Conservation (phyloP, 768 basidiomycete genomes). For the Melanogaster broomeanus region DNA sequence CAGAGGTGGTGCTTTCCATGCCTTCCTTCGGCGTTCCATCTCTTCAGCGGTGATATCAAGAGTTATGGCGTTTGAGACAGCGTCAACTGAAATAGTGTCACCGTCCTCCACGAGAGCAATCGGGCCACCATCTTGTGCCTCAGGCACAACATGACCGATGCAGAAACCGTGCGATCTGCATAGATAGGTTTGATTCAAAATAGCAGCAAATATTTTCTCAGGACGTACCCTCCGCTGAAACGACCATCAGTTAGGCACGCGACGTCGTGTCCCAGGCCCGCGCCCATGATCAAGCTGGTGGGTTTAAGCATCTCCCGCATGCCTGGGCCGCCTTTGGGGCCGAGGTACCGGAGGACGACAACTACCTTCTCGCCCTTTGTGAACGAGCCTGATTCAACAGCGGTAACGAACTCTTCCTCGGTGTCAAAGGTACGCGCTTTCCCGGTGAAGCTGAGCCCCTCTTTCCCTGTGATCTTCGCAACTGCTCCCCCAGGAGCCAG, state of each 20-base stretch:
- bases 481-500: constrained; percentile 96
- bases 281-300: constrained; percentile 97
- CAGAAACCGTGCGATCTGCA: constrained; percentile 92
- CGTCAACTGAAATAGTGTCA: constrained; percentile 86
- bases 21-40: constrained; percentile 65
- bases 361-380: constrained; percentile 97
- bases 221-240: constrained; percentile 92
- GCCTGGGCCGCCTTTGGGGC: constrained; percentile 95
- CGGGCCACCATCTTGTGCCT: constrained; percentile 92
- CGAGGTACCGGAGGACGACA: constrained; percentile 92
- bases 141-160: constrained; percentile 96
- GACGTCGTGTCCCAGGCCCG: constrained; percentile 93
- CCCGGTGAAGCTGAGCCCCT: constrained; percentile 86
- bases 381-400: constrained; percentile 86
- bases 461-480: constrained; percentile 95
- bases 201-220: constrained; percentile 15
- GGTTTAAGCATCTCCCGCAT: constrained; percentile 99
- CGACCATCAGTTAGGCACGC: constrained; percentile 97
- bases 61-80: constrained; percentile 81
- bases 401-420: constrained; percentile 84
- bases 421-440: constrained; percentile 92
- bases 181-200: constrained; percentile 11
- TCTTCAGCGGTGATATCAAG: constrained; percentile 78
- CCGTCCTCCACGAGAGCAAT: constrained; percentile 90
- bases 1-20: constrained; percentile 84